A percentile compares a stretch with the other conserved stretches of the same genome.
Evolutionary conservation across 2,329 filamentous ascomycete genomes (phyloP).

Genomic region (Myotisia sp.): DNA sequence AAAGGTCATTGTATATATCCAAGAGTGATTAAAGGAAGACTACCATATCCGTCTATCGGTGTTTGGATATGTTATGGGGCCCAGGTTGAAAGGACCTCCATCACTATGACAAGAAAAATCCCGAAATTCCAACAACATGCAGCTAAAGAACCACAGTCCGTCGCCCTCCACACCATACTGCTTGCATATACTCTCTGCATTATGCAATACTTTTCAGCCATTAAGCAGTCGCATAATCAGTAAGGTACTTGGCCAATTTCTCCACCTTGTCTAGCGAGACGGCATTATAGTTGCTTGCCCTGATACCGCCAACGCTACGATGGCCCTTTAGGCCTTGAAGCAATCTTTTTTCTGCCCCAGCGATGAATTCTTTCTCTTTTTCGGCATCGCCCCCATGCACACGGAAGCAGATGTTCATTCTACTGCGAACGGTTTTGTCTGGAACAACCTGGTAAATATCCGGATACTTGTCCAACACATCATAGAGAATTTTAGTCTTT

Average conservation of each 20-base stretch:
- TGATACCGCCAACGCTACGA: conserved; percentile 70
- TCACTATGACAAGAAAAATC: too few species aligned
- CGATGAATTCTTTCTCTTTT: conserved; percentile 67
- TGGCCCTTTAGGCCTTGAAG: conserved; percentile 80
- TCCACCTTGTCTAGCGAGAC: conserved; percentile 42
- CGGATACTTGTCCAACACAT: conserved; percentile 57
- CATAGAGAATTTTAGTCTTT: conserved; percentile 68
- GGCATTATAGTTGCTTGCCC: conserved; percentile 81
- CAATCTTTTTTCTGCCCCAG: conserved; percentile 51
- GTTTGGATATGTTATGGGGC: background rate
- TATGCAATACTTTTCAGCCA: background rate
- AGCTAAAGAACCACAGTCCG: too few species aligned
- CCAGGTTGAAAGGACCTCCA: background rate
- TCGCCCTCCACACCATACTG: too few species aligned
- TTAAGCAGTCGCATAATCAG: conserved; percentile 37
- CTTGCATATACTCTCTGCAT: too few species aligned
- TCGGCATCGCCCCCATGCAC: conserved; percentile 51
- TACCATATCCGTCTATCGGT: background rate
- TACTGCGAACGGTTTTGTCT: conserved; percentile 57
- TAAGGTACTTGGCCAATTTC: conserved; percentile 30
- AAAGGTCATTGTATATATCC: too few species aligned
- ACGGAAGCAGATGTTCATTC: conserved; percentile 94
- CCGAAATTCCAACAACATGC: too few species aligned
- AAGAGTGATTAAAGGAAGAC: too few species aligned
- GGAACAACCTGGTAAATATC: conserved; percentile 67